A percentile compares a stretch with the other conserved stretches of the same genome.
phyloP scores from a whole-genome alignment of 2,329 filamentous ascomycete genomes.

The Madurella mycetomatis region DNA sequence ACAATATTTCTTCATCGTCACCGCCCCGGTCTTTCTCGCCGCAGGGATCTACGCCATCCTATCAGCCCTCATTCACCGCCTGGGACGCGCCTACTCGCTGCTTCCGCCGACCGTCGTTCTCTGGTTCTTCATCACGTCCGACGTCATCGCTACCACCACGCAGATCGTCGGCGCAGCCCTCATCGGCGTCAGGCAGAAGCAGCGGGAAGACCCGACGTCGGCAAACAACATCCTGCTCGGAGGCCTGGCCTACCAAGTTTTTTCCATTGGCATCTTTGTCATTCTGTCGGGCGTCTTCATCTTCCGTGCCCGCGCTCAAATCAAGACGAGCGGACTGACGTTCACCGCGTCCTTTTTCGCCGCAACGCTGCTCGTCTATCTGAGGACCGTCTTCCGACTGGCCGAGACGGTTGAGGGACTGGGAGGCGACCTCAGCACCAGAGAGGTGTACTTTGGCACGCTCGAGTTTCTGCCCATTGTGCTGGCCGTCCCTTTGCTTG shows the following conservation, averaged over 20 bases:
- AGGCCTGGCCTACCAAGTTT: constrained; percentile 51
- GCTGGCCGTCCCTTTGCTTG: constrained; percentile 15
- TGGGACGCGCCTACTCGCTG: constrained; percentile 40
- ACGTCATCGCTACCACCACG: constrained; percentile 49
- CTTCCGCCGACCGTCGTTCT: constrained; percentile 45
- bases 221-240: constrained; percentile 53
- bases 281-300: constrained; percentile 40
- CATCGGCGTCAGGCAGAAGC: constrained; percentile 46
- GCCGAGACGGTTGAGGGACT: constrained; percentile 20
- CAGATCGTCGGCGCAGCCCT: constrained; percentile 52
- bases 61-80: constrained; percentile 43
- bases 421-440: constrained; percentile 17
- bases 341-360: too few relatives aligned
- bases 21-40: constrained; percentile 54
- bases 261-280: constrained; percentile 47
- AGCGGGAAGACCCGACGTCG: constrained; percentile 45
- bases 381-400: constrained; percentile 18
- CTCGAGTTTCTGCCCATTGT: constrained; percentile 19
- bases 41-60: constrained; percentile 54
- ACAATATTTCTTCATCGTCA: constrained; percentile 59
- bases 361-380: constrained; percentile 42
- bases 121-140: constrained; percentile 50
- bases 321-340: constrained; percentile 3
- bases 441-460: constrained; percentile 20
- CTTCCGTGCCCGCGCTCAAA: constrained; percentile 26